These are phyloP conservation scores for Spiraea crenata DNA, from an alignment of 331 rosid species.

Conservation along the genomic window DNA sequence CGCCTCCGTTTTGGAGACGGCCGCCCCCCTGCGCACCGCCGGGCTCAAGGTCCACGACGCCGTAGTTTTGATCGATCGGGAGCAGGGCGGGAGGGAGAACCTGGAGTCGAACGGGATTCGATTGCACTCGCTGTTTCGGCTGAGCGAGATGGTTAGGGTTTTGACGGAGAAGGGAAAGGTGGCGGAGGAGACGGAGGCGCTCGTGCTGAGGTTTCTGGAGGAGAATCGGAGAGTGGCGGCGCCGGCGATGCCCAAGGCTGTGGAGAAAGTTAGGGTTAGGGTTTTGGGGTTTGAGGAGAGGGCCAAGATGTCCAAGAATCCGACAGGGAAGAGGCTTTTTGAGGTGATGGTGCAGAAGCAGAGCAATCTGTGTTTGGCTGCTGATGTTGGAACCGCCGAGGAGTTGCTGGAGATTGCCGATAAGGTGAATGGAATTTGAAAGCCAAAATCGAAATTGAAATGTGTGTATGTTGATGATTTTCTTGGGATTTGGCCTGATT, in stretches of 20 bases:
- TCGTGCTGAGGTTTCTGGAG: conserved; percentile 56
- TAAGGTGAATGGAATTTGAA: conserved; percentile 37
- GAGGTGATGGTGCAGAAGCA: conserved; percentile 72
- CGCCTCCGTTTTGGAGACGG: conserved; percentile 72
- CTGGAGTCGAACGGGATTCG: conserved; percentile 70
- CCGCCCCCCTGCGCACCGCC: conserved; percentile 62
- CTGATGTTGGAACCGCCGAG: conserved; percentile 72
- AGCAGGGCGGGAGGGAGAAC: conserved; percentile 92
- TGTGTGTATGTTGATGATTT: conserved; percentile 13
- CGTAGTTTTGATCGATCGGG: conserved; percentile 77
- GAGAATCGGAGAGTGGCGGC: conserved; percentile 69
- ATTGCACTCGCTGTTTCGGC: conserved; percentile 60
- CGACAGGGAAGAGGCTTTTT: conserved; percentile 67
- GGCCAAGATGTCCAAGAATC: conserved; percentile 64
- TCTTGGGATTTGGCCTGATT: not conserved
- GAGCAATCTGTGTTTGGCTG: conserved; percentile 76
- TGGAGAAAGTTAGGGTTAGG: conserved; percentile 30
- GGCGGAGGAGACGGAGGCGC: conserved; percentile 48
- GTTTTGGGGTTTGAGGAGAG: conserved; percentile 57
- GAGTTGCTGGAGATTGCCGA: conserved; percentile 77
- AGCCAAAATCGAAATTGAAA: not conserved
- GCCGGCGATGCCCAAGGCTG: conserved; percentile 35
- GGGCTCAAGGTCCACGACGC: conserved; percentile 73
- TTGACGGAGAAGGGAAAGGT: conserved; percentile 70
- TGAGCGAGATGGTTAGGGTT: conserved; percentile 81